Evolutionary conservation across 345 rosid species (phyloP).

Genomic region (Lepidium sativum): DNA sequence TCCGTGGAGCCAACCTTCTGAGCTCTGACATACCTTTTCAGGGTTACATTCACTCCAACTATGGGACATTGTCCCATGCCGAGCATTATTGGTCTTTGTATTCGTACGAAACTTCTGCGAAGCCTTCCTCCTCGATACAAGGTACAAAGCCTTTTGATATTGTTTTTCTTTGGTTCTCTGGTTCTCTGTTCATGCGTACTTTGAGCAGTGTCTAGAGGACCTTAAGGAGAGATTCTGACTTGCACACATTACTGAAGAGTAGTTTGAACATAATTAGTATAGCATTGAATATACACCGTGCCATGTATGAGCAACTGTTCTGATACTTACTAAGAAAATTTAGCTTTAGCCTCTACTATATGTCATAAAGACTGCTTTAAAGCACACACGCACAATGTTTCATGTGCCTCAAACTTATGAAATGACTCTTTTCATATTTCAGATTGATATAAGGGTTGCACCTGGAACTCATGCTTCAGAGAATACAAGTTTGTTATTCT

Average conservation of each 20-base stretch:
- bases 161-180: not conserved
- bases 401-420: not conserved
- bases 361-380: not conserved
- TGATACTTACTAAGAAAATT: not conserved
- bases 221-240: not conserved
- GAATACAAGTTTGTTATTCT: conserved; percentile 56
- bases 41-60: conserved; percentile 93
- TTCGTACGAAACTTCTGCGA: conserved; percentile 79
- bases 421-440: not conserved
- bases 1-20: not conserved
- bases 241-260: not conserved
- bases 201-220: not conserved
- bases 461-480: conserved; percentile 95
- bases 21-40: conserved; percentile 18
- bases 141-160: conserved; percentile 31
- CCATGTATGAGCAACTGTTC: no score
- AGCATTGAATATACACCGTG: not conserved
- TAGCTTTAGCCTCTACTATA: not conserved
- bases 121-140: conserved; percentile 92
- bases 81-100: conserved; percentile 79
- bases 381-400: not conserved
- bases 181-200: not conserved
- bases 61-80: conserved; percentile 95
- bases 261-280: not conserved
- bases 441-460: conserved; percentile 90